These are phyloP conservation scores for Ailanthus altissimus DNA, from an alignment of 345 rosid species.

Conservation along the genomic window DNA sequence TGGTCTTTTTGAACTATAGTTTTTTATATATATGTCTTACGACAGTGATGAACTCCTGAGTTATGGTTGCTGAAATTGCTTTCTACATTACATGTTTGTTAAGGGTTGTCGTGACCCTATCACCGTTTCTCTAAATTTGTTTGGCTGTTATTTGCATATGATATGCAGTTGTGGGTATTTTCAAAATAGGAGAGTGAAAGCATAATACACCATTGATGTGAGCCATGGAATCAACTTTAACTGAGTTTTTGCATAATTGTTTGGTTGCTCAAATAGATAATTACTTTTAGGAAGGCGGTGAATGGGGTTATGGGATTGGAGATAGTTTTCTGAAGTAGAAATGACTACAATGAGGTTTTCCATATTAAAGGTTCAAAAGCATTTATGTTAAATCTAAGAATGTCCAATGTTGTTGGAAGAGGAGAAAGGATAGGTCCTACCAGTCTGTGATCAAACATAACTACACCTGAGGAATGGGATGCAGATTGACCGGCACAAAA, in stretches of 20 bases:
- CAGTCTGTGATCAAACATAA: too few species aligned
- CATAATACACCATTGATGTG: neutral
- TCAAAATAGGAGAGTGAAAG: neutral
- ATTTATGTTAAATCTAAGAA: neutral
- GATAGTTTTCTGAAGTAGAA: neutral
- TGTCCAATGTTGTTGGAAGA: neutral
- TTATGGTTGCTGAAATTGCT: neutral
- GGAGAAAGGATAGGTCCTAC: too few species aligned
- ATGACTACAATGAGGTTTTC: neutral
- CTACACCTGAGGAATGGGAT: too few species aligned
- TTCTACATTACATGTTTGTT: neutral
- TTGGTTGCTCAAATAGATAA: neutral
- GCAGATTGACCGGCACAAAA: too few species aligned
- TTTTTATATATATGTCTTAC: neutral
- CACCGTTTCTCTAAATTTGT: neutral
- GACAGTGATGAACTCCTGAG: neutral
- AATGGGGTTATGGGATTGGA: neutral
- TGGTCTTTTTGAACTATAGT: neutral
- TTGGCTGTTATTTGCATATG: neutral
- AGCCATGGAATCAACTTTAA: neutral
- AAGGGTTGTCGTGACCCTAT: neutral
- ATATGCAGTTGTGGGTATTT: neutral
- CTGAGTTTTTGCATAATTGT: neutral
- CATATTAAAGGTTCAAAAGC: neutral
- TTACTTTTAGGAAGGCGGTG: too few species aligned